Evolutionary conservation across 225 moss, liverwort and hornwort species (phyloP), one percentile per base, ranked within the genome.

Genomic region (Physcomitrium patens): DNA sequence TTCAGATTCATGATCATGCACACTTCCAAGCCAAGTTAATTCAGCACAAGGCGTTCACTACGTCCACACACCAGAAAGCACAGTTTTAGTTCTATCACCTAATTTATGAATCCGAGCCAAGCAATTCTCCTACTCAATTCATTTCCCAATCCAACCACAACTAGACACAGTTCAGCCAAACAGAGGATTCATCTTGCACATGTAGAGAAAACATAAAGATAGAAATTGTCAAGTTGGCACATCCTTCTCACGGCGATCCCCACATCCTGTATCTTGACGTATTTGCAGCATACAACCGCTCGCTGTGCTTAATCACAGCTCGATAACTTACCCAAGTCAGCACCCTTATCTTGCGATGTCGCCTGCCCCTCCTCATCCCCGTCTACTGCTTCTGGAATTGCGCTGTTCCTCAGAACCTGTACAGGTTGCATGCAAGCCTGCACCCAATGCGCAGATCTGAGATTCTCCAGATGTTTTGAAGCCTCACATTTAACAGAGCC

Each of bases 281-380:
- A 41, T 48, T 8, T 10, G 27, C 17, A 67, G 41, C 44, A 19
- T 13, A 12, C 12, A 31, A 3, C 22, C 51, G 53, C 10, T 20
- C 5, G 15, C 18, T 26, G 6, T 13, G 23, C 26, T 8, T 1
- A 58, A 42, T 19, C 54, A 24, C 16, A 55, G 61, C 41, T 15
- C 4, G 47, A 10, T 13, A 9, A 8, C 81, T 74, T 62, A 84
- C 87, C 84, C 74, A 68, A 45, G 54, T 77, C 82, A 42, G 79
- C 62, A 46, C 82, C 79, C 63, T 88, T 94, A 67, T 88, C 80
- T 26, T 83, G 78, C 17, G 94, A 96, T 3, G 94, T 94, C 4
- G 91, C 92, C 78, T 96, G 96, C 3, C 94, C 92, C 67, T 94
- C 93, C 75, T 96, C 92, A 59, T 88, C 84, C 12, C 73, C 81